A percentile compares a stretch with the other conserved stretches of the same genome.
phyloP scores from a whole-genome alignment of 2,329 filamentous ascomycete genomes.

The Bipolaris oryzae region DNA sequence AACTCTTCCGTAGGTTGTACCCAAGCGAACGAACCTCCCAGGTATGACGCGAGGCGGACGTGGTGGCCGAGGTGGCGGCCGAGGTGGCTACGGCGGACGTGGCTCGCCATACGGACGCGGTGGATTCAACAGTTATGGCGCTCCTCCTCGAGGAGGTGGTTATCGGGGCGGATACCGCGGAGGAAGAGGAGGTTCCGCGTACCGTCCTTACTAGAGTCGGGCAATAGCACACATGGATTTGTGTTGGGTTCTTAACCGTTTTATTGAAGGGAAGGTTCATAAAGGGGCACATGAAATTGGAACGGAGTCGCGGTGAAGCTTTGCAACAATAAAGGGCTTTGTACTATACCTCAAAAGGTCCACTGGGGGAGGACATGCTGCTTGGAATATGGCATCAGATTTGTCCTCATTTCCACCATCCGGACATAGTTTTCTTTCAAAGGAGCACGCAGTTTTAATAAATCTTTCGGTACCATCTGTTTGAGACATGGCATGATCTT shows the following conservation, averaged over 20 bases:
- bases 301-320: constrained; percentile 11
- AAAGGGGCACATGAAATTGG: constrained; percentile 13
- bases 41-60: constrained; percentile 86
- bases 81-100: constrained; percentile 56
- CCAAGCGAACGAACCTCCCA: constrained; percentile 95
- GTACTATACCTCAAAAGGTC: constrained; percentile 12
- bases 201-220: constrained; percentile 24
- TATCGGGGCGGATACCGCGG: constrained; percentile 49
- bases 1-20: constrained; percentile 65
- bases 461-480: constrained; percentile 2
- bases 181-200: constrained; percentile 32
- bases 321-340: constrained; percentile 8
- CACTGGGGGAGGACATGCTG: constrained; percentile 2
- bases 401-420: constrained; percentile 1
- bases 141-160: constrained; percentile 52
- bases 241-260: background rate
- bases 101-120: constrained; percentile 54
- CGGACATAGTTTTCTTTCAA: background rate
- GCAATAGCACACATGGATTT: constrained; percentile 7
- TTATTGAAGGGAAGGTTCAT: background rate
- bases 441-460: constrained; percentile 10
- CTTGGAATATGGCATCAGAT: constrained; percentile 1
- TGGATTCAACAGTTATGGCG: constrained; percentile 33
- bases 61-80: constrained; percentile 60
- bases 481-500: background rate